Evolutionary conservation across 116 monocot species (phyloP).

Genomic region (Cymodocea nodosa): DNA sequence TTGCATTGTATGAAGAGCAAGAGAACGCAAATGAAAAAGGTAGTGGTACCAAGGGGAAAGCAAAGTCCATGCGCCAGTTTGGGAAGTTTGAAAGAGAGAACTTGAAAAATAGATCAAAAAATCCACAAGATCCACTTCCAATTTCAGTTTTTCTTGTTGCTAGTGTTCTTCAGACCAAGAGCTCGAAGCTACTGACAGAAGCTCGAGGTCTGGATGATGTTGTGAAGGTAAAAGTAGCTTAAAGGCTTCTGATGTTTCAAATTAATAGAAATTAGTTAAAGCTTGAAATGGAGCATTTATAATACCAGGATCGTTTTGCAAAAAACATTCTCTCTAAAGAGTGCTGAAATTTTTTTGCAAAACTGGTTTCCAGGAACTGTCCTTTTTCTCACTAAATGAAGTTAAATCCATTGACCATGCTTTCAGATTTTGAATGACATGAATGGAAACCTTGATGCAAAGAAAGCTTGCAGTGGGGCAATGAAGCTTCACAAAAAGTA

Average conservation of each 20-base stretch:
- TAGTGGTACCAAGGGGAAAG: constrained; percentile 52
- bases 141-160: constrained; percentile 98
- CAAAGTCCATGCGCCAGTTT: constrained; percentile 67
- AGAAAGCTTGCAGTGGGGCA: constrained; percentile 51
- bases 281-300: not conserved
- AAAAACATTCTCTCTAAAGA: too few relatives aligned
- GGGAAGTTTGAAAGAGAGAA: constrained; percentile 95
- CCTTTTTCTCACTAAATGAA: not conserved
- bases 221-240: constrained; percentile 50
- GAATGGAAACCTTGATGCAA: constrained; percentile 55
- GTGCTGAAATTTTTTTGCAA: not conserved
- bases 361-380: not conserved
- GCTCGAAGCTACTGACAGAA: constrained; percentile 70
- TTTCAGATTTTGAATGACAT: constrained; percentile 62
- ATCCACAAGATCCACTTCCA: constrained; percentile 51
- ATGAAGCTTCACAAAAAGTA: constrained; percentile 75
- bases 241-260: not conserved
- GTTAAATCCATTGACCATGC: not conserved
- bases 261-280: not conserved
- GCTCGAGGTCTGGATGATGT: constrained; percentile 97
- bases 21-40: constrained; percentile 26
- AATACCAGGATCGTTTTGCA: too few relatives aligned
- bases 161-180: constrained; percentile 85
- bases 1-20: constrained; percentile 57
- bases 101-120: constrained; percentile 46